Percentiles rank a stretch among this genome's conserved stretches.
phyloP scores from a whole-genome alignment of 768 basidiomycete species.

The Naganishia kalamii region DNA sequence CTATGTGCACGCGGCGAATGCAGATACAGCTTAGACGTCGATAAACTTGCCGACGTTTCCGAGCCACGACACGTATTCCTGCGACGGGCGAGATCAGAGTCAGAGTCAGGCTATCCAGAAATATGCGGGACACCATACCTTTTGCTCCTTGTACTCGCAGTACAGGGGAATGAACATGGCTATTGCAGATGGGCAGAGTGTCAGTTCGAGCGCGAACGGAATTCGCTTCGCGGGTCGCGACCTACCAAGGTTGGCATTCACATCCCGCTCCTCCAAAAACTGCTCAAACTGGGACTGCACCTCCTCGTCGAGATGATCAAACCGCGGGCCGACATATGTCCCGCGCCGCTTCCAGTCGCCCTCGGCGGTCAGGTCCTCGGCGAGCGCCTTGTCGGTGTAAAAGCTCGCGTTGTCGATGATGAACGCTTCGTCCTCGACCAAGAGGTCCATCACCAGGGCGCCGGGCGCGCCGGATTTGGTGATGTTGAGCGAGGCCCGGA shows the following conservation, averaged over 20 bases:
- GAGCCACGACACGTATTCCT: constrained; percentile 93
- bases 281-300: constrained; percentile 89
- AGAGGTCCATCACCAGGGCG: constrained; percentile 55
- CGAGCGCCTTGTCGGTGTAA: constrained; percentile 67
- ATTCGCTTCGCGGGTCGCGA: no score
- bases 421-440: constrained; percentile 42
- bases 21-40: constrained; percentile 47
- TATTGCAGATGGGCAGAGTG: constrained; percentile 7
- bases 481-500: constrained; percentile 74
- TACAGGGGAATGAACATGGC: constrained; percentile 85
- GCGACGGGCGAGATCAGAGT: constrained; percentile 1
- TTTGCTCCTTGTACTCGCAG: constrained; percentile 85
- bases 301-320: constrained; percentile 76
- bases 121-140: constrained; percentile 51
- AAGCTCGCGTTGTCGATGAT: constrained; percentile 75
- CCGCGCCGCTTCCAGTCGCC: constrained; percentile 90
- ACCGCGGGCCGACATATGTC: constrained; percentile 89
- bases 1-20: background rate
- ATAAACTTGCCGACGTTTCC: constrained; percentile 73
- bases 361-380: constrained; percentile 72
- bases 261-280: constrained; percentile 81
- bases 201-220: no score
- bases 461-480: constrained; percentile 61
- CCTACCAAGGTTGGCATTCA: constrained; percentile 61
- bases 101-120: constrained; percentile 7